Conservation (phyloP, 345 rosid genomes). For the Brassica nigra region DNA sequence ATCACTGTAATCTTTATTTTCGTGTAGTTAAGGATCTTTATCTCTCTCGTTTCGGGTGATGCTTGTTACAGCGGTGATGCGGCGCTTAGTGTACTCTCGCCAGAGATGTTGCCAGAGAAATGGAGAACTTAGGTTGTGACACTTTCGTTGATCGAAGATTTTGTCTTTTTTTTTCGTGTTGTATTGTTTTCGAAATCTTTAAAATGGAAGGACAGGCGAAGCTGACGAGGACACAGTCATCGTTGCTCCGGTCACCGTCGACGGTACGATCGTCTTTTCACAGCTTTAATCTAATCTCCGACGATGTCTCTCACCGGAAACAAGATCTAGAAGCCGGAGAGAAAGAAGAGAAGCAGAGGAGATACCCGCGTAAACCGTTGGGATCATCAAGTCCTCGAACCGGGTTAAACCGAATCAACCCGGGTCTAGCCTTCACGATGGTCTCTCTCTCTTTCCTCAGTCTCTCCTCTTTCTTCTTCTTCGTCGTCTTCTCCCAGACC, state of each 20-base stretch:
- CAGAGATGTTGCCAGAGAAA: slow-evolving; percentile 42
- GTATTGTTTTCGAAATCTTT: background rate
- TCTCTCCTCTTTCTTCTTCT: slow-evolving; percentile 53
- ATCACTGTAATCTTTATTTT: background rate
- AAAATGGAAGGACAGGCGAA: slow-evolving; percentile 68
- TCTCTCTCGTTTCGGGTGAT: slow-evolving; percentile 17
- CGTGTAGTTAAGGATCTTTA: background rate
- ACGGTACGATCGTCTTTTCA: slow-evolving; percentile 83
- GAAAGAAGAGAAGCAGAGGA: slow-evolving; percentile 51
- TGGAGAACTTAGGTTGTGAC: slow-evolving; percentile 38
- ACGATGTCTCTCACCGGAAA: slow-evolving; percentile 32
- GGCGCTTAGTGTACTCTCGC: slow-evolving; percentile 7
- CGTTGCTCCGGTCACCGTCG: slow-evolving; percentile 82
- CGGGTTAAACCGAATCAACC: slow-evolving; percentile 56
- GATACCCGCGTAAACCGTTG: slow-evolving; percentile 39
- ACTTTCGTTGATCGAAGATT: background rate
- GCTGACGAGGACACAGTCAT: slow-evolving; percentile 82
- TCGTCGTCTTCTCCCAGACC: slow-evolving; percentile 58
- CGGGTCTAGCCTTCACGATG: slow-evolving; percentile 62
- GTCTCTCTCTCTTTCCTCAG: slow-evolving; percentile 53
- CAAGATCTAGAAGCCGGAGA: slow-evolving; percentile 42
- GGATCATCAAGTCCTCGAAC: slow-evolving; percentile 57
- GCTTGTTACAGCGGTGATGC: slow-evolving; percentile 20
- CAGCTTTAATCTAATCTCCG: slow-evolving; percentile 60
- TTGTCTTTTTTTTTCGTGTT: background rate